Evolutionary conservation across 257 asterid genomes (phyloP), one percentile per base, ranked within the genome.

Genomic region (Verbena officinalis): DNA sequence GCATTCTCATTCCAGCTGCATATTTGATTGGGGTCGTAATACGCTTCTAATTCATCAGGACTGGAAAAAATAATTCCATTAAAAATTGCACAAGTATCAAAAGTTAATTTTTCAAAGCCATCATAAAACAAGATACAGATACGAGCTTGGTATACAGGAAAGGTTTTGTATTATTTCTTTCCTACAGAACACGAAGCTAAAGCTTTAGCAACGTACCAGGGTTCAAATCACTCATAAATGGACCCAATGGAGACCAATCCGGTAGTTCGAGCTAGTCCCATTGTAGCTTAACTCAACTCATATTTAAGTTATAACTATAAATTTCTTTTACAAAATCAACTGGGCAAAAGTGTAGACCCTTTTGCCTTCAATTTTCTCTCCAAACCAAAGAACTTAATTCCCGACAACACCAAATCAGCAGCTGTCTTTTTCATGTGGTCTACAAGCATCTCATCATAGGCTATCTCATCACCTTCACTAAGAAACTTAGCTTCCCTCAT

Each of bases 391-490:
- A 87, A 94, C 69, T 83, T 90, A 57, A 90, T 65, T 36, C 99
- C 96, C 67, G 86, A 86, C 73, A 90, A 51, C 59, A 94, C 81
- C 80, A 90, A 68, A 68, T 85, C 95, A 14, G 96, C 95, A 20
- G 97, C 78, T 16, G 83, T 84, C 89, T 81, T 83, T 74, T 94
- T 86, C 99, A 84, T 88, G 72, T 94, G 90, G 57, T 88, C 96
- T 55, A 81, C 50, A 58, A 90, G 89, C 71, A 90, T 78, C 79
- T 94, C 99, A 77, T 94, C 95, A 51, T 79, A 86, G 16, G 62
- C 85, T 44, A 84, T 78, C 33, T 73, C 80, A 74, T 90, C 90
- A 36, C 92, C 92, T 80, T 90, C 99, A 13, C 78, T 77, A 2
- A 90, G 68, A 65, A 70, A 72, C 15, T 65, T 69, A n/a, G 75